phyloP scores from a whole-genome alignment of 441 rosid genomes.

The Hura crepitans region DNA sequence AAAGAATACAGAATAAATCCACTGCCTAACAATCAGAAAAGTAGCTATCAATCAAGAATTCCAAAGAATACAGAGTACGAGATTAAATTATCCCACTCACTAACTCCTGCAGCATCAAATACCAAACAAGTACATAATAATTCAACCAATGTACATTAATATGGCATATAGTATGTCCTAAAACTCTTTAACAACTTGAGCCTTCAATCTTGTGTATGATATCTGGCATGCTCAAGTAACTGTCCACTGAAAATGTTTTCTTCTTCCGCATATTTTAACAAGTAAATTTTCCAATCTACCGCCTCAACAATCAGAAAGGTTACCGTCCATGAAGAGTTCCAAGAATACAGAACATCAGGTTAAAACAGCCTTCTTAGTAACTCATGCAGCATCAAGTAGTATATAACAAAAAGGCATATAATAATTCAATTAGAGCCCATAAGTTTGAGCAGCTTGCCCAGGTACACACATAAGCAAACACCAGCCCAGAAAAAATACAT shows the following conservation, averaged over 20 bases:
- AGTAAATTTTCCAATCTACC: background rate
- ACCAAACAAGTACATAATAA: background rate
- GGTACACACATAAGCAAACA: background rate
- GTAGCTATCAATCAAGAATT: background rate
- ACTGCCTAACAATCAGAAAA: background rate
- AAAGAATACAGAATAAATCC: background rate
- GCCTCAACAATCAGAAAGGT: background rate
- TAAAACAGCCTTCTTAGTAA: background rate
- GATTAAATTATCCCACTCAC: background rate
- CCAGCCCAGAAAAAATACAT: slow-evolving; percentile 4
- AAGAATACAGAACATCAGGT: background rate
- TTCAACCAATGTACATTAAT: background rate
- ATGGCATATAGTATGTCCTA: no score
- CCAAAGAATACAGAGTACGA: background rate
- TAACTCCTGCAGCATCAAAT: background rate
- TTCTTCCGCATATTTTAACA: background rate
- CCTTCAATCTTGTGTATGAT: slow-evolving; percentile 3
- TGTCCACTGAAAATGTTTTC: background rate
- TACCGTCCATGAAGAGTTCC: background rate
- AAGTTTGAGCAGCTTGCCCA: background rate
- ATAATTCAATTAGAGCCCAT: background rate
- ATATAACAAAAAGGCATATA: background rate
- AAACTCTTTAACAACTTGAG: background rate
- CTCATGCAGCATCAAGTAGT: slow-evolving; percentile 2
- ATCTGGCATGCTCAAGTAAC: background rate